Base-by-base conservation (phyloP, 805 yeast genomes). In the Metschnikowia anglica region DNA sequence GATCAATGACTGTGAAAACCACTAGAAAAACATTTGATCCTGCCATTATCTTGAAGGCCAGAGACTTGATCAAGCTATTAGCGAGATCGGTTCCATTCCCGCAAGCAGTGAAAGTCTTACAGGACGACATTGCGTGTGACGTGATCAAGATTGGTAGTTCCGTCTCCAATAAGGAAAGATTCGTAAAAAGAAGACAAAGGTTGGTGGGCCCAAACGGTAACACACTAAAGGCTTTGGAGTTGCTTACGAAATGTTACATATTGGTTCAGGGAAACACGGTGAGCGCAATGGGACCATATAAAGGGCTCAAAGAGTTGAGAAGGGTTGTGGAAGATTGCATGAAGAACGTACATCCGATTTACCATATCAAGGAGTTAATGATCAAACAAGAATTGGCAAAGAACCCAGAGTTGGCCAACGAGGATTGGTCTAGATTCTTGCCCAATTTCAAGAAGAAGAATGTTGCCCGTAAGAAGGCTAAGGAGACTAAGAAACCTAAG, bases 221-320 rank as follows among this genome's bases (percentile, higher is more conserved):
- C 65, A 93, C 99, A 0, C 74, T 93, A 52, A 93, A 91, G 61
- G 99, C 98, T 1, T 76, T 93, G 56, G 99, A 93, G 70, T 77
- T 93, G 42, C 74, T 93, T 48, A 93, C 99, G n/a, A 83, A 85
- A 56, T 93, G 99, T 69, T 93, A 91, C 62, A 86, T 93, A 53
- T 74, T 93, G 47, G 99, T 93, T 7, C 99, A 93, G 70, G 99
- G 99, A 61, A 89, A 85, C 65, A 93, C 99, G 2, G 99, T 93
- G 3, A 80, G 97, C 41, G 91, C 84, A 10, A 93, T 93, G 98
- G 99, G 99, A 8, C 91, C 96, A 20, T 90, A 71, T 69, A 88
- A 85, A 61, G 98, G 98, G 5, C 72, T 93, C 50, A 93, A 93
- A 62, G 95, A 86, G 51, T 80, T 88, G 6, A 80, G 98, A 66